Evolutionary conservation across 2,329 filamentous ascomycete genomes (phyloP), one percentile per base, ranked within the genome.

Genomic region (Penicillium thymicola): DNA sequence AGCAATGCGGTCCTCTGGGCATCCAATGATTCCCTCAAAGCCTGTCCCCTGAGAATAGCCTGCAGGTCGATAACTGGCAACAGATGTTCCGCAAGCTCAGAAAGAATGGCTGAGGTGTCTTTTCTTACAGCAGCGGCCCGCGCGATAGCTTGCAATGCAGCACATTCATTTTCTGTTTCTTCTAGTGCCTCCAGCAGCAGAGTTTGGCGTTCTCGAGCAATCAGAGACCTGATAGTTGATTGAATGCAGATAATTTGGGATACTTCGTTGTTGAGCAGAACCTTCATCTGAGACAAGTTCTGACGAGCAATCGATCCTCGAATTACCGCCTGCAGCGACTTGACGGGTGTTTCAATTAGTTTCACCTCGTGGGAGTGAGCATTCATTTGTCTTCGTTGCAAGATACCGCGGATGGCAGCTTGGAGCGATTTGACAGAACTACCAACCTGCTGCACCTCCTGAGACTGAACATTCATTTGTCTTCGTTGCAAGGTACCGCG

Each of bases 401-500:
- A 72, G 75, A 85, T 82, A 65, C 89, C 90, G 58, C 89, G 82
- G 63, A 86, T 82, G 40, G 83, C 82, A 53, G 82, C 81, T 70
- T 90, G 86, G 4, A 89, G 70, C 7, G 79, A 61, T 28, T 68
- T 62, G 21, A 70, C 54, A 18, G 57, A 76, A 57, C 85, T 82
- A 46, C 81, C 75, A 18, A 80, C 78, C 52, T 87, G 72, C 25
- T 52, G 84, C 57, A 79, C 73, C 16, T 49, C 52, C 4, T 54
- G 46, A 5, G 45, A 42, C 5, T 54, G 52, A 18, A 30, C 25
- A 28, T 46, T 65, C 56, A 73, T 63, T 25, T 72, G 61, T 58
- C 76, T 79, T 65, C 89, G 81, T 60, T 86, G 72, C 57, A 90
- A 72, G 75, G 85, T 82, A 65, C 89, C 90, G 57, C 89, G 82